These are phyloP conservation scores for Obba rivulosa DNA, from an alignment of 768 basidiomycete genomes.

Conservation along the genomic window DNA sequence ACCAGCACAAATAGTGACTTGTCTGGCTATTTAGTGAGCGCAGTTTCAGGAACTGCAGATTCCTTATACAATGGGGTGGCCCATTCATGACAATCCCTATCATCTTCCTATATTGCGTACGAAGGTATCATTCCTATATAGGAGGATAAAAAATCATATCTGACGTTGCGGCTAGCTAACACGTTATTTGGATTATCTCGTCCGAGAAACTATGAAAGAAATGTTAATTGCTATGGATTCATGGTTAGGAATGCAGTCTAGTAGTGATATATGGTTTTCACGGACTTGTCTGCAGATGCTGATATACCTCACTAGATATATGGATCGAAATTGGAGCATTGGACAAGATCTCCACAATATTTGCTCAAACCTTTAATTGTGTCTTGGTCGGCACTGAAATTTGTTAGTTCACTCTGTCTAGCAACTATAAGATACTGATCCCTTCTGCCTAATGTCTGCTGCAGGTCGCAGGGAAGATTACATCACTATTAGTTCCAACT, in stretches of 20 bases:
- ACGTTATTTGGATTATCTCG: slow-evolving; percentile 3
- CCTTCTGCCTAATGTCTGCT: neutral
- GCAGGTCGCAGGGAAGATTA: slow-evolving; percentile 3
- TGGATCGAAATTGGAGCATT: slow-evolving; percentile 2
- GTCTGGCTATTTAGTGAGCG: neutral
- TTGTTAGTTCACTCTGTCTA: neutral
- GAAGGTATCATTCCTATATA: neutral
- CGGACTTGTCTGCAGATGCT: neutral
- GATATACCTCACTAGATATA: neutral
- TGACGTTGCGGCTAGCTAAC: neutral
- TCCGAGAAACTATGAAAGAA: neutral
- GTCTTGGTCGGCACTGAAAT: neutral
- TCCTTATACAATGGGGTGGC: slow-evolving; percentile 4
- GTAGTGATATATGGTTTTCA: neutral
- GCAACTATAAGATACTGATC: neutral
- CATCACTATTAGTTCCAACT: neutral
- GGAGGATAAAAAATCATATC: neutral
- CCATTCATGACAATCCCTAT: slow-evolving; percentile 3
- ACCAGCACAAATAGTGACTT: neutral
- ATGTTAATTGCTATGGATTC: neutral
- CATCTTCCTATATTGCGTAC: slow-evolving; percentile 1
- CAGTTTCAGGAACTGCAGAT: neutral
- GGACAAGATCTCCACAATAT: neutral
- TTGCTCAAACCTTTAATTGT: slow-evolving; percentile 2
- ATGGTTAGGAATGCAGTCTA: neutral